Evolutionary conservation across 1,139 yeast genomes (phyloP).

Genomic region (Lodderomyces oxycetoniae): DNA sequence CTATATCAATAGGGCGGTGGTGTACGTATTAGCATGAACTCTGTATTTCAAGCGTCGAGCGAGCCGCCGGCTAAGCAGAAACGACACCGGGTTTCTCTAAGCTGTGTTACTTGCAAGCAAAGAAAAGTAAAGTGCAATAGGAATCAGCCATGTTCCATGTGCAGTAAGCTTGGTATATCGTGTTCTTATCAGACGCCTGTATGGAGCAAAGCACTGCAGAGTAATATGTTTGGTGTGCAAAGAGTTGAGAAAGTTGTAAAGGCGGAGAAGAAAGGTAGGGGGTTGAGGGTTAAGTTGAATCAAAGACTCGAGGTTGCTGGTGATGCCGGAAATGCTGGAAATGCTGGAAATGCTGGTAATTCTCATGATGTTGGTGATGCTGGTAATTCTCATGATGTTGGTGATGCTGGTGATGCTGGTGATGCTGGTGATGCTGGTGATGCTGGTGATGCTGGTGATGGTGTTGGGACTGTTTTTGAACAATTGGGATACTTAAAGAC

Average conservation of each 20-base stretch:
- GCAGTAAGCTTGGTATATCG: constrained; percentile 22
- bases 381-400: too few relatives aligned
- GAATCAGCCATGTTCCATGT: constrained; percentile 28
- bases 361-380: too few relatives aligned
- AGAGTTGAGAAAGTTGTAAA: neutral
- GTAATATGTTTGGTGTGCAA: constrained; percentile 6
- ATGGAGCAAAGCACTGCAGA: constrained; percentile 13
- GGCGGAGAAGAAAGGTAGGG: neutral
- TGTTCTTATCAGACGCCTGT: constrained; percentile 30
- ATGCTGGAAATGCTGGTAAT: too few relatives aligned
- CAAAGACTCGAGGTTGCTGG: neutral
- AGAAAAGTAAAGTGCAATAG: constrained; percentile 38
- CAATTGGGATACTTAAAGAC: constrained; percentile 6
- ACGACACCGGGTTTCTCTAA: constrained; percentile 15
- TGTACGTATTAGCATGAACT: too few relatives aligned
- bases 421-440: neutral
- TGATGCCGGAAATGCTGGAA: neutral
- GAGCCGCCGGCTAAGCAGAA: constrained; percentile 6
- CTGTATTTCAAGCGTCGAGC: constrained; percentile 4
- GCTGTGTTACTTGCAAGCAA: constrained; percentile 38
- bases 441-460: neutral
- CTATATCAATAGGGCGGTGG: too few relatives aligned
- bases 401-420: too few relatives aligned
- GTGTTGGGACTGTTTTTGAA: neutral
- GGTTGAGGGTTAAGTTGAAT: neutral